Evolutionary conservation across 805 yeast species (phyloP), one percentile per base, ranked within the genome.

Genomic region (Danielozyma ontarioensis): DNA sequence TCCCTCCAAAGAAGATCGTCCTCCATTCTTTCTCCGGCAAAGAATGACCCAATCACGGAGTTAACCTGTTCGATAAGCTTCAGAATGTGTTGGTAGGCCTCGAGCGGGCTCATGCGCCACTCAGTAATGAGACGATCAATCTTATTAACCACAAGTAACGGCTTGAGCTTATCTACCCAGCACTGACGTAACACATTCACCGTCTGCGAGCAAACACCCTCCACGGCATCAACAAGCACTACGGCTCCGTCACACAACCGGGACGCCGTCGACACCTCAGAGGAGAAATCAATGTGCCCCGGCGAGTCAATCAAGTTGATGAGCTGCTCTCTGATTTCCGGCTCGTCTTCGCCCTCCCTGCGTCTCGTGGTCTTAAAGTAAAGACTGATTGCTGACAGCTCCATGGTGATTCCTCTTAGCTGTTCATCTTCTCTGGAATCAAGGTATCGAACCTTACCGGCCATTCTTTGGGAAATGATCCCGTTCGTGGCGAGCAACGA

Each of bases 381-480:
- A 67, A 90, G 80, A 52, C 97, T 90, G 62, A 93, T 90, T 56
- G 98, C 98, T 48, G 98, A 90, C 45, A 97, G 90, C 81, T 90
- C 90, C 70, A 90, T 90, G 53, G 98, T 90, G 63, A 90, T 93
- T 89, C 98, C 98, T 81, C 98, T 85, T 75, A 89, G 97, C 78
- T 90, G 97, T 77, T 93, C 97, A 73, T 93, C 97, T 79, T 89
- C 88, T 84, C 98, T 88, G 80, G 98, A 90, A 75, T 90, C 98
- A 61, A 85, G 93, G 83, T 90, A 93, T 40, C 98, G 68, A 33
- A 93, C 88, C 53, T 88, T 89, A 21, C 98, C 99, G 2, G 97
- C 98, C 75, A 89, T 72, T 51, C 90, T 71, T 45, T 83, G 95
- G 0, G 98, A 90, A 28, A 93, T 88, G 55, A 93, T 88, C 32